Evolutionary conservation across 2,329 filamentous ascomycete species (phyloP), one percentile per base, ranked within the genome.

Genomic region (Pyricularia grisea): DNA sequence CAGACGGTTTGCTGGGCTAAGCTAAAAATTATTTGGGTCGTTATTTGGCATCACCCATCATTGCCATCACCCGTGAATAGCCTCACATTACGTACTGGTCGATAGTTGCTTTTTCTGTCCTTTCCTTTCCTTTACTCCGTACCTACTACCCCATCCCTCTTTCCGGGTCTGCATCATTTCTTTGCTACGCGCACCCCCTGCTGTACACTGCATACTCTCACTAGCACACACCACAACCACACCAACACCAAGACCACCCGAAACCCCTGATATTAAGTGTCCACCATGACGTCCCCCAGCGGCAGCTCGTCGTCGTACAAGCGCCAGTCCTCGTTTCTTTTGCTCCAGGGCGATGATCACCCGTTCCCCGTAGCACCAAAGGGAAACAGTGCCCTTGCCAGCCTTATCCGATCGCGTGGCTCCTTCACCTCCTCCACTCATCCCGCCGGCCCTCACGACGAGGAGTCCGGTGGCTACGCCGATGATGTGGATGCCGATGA

Each of bases 301-400:
- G 66, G 70, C 68, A 61, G 71, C 68, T 50, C 71, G 64, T 66
- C 71, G 67, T 69, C 73, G 17, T 70, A 72, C 63, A 74, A 73
- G 55, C 73, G 72, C 55, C 70, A 71, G 20, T 74, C 75, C 2
- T 50, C 42, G 6, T 76, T 77, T 67, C 74, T 79, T 60, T 69
- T 77, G 63, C 72, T 76, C 60, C 75, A 79, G 60, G 42, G 42
- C 42, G 75, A 77, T 33, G 78, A 80, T 74, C 80, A 92, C 55
- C 80, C 92, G 31, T 82, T 83, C 50, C 88, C 89, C 6, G 78
- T 93, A 64, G 80, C 83, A 33, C 73, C 78, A 63, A 74, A 74
- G 70, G 73, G 77, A 70, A 75, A 75, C 60, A 74, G 77, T 67
- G 74, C 78, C 42, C 73, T 81, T 50, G 75, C 75, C 7, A 74